phyloP scores from a whole-genome alignment of 306 rosid species.

The Glycine latifolia region DNA sequence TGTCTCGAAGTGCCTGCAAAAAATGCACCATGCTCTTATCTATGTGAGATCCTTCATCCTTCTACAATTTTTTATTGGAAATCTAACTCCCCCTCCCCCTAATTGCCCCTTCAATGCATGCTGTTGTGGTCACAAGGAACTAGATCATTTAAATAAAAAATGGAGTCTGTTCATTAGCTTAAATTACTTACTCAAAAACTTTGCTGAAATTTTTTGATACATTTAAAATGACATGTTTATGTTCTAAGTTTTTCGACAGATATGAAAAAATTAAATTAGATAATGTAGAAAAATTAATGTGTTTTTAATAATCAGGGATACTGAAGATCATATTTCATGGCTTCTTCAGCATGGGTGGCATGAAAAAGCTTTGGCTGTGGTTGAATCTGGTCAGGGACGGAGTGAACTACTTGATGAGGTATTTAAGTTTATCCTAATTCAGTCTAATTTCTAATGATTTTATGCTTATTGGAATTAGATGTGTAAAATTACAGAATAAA shows the following conservation, averaged over 20 bases:
- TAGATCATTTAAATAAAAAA: no score
- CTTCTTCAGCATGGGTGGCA: conserved; percentile 97
- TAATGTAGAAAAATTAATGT: conserved; percentile 42
- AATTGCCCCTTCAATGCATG: no score
- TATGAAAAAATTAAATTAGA: conserved; percentile 7
- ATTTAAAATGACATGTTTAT: conserved; percentile 23
- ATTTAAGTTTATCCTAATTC: conserved; percentile 37
- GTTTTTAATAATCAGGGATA: conserved; percentile 71
- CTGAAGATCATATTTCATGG: conserved; percentile 99
- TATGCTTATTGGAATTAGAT: conserved; percentile 22
- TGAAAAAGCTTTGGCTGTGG: conserved; percentile 97
- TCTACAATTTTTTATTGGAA: background rate
- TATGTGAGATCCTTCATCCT: conserved; percentile 26
- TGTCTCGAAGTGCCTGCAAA: conserved; percentile 24
- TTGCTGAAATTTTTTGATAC: conserved; percentile 11
- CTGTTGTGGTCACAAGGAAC: no score
- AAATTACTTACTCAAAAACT: background rate
- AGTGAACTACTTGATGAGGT: conserved; percentile 98
- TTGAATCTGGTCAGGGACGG: conserved; percentile 95
- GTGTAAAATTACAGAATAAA: conserved; percentile 31
- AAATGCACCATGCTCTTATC: background rate
- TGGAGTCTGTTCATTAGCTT: conserved; percentile 7
- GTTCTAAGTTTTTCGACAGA: conserved; percentile 24
- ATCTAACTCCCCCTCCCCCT: no score
- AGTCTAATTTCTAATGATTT: conserved; percentile 19